A percentile compares a stretch with the other conserved stretches of the same genome.
phyloP scores from a whole-genome alignment of 208 protist species.

The Leishmania martiniquensis region DNA sequence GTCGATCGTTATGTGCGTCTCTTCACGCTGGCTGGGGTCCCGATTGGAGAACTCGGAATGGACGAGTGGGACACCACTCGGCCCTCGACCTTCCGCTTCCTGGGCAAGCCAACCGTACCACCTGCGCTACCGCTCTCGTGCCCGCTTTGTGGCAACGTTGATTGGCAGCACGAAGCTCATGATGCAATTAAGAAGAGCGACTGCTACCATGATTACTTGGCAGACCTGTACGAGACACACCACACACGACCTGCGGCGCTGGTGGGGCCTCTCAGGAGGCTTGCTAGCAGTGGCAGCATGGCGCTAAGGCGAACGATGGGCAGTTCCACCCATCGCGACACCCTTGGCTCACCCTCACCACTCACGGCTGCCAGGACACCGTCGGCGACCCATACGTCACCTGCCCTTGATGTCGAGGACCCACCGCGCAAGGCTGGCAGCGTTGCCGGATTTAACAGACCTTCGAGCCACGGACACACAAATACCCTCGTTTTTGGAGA shows the following conservation, averaged over 20 bases:
- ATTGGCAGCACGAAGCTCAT: conserved; percentile 18
- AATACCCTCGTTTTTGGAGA: neutral
- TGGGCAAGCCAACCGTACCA: conserved; percentile 42
- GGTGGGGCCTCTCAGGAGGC: no score
- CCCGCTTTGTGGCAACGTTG: conserved; percentile 14
- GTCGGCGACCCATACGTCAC: neutral
- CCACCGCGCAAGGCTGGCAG: neutral
- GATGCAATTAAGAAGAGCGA: conserved; percentile 2
- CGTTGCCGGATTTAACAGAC: neutral
- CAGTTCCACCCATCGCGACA: neutral
- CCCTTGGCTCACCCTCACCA: neutral
- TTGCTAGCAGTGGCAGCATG: neutral
- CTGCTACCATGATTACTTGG: conserved; percentile 42
- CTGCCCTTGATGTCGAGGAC: neutral
- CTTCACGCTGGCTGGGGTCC: conserved; percentile 65
- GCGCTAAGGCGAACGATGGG: neutral
- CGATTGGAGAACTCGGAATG: conserved; percentile 82
- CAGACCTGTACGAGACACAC: conserved; percentile 28
- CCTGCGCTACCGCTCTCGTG: conserved; percentile 25
- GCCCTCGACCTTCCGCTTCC: conserved; percentile 51
- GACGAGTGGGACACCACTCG: conserved; percentile 49
- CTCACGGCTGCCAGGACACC: neutral
- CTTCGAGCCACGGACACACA: neutral
- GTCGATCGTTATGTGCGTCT: conserved; percentile 64
- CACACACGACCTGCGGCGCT: conserved; percentile 1